phyloP scores from a whole-genome alignment of 495 filamentous ascomycete genomes.

The Podospora sp. region DNA sequence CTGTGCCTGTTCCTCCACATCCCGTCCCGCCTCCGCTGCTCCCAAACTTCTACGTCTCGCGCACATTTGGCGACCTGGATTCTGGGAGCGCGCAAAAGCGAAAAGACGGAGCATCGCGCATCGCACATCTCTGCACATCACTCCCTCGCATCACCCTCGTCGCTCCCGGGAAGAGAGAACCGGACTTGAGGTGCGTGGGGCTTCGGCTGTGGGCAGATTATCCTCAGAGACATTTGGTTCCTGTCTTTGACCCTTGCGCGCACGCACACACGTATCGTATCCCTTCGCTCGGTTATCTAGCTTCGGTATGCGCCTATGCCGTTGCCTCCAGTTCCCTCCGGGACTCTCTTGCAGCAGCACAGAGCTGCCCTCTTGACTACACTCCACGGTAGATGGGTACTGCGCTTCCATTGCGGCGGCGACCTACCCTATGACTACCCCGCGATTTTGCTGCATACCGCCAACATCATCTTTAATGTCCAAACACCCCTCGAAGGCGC shows the following conservation, averaged over 20 bases:
- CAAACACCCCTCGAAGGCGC: too few relatives aligned
- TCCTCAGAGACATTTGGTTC: not conserved
- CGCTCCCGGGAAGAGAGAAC: not conserved
- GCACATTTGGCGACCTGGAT: conserved; percentile 12
- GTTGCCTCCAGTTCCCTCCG: not conserved
- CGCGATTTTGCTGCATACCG: too few relatives aligned
- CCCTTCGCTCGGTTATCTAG: not conserved
- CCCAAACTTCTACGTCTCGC: conserved; percentile 1
- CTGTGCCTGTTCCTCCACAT: not conserved
- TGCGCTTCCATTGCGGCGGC: too few relatives aligned
- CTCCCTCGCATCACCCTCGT: conserved; percentile 12
- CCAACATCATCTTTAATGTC: too few relatives aligned
- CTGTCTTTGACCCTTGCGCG: not conserved
- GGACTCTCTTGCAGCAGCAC: not conserved
- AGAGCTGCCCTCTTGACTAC: not conserved
- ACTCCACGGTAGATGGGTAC: too few relatives aligned
- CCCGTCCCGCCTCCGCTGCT: conserved; percentile 5
- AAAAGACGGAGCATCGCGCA: conserved; percentile 1
- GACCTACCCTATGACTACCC: too few relatives aligned
- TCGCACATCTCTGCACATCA: not conserved
- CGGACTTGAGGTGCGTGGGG: not conserved
- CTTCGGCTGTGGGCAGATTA: not conserved
- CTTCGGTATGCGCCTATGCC: too few relatives aligned
- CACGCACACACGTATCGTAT: not conserved
- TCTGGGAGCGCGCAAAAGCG: conserved; percentile 2